Evolutionary conservation across 1,139 yeast genomes (phyloP), one percentile per base, ranked within the genome.

Genomic region (Diutina ranongensis): DNA sequence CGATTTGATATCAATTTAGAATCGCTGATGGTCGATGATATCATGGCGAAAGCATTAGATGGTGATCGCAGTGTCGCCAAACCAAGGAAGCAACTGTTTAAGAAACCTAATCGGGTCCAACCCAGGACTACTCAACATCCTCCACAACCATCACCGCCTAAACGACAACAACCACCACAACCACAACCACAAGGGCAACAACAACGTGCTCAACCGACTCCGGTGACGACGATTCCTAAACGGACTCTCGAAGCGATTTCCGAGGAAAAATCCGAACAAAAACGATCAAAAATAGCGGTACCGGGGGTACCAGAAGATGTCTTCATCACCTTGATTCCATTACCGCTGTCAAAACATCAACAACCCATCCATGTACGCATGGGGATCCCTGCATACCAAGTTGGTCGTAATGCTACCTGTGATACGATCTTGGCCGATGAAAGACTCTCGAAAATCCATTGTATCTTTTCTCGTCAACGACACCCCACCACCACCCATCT

Each of bases 371-470:
- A 68, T 48, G 67, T 88, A 13, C 72, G 75, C 40, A 87, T 80
- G 54, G 83, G 84, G 15, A 68, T 70, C 13, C 76, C 74, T 45
- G 79, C 82, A 3, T 81, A 75, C 56, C 67, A 78, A 42, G 71
- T 83, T 46, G 94, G 94, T 0, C 61, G 94, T 44, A 71, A 74
- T 34, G 80, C 75, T 45, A 69, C 75, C 1, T 78, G 84, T 49
- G 78, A 81, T 54, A 68, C 72, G 20, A 67, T 64, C 44, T 74
- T 87, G 15, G 67, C 73, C 36, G 96, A 88, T 54, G 83, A 75
- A 53, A 66, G 96, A 45, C 73, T 89, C 55, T 88, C 97, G 2
- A 84, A 87, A 51, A 71, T 82, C 3, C 97, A 92, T 59, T 88
- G 97, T 58, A 67, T 80, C 35, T 65, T 92, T 15, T 58, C 71